Base-by-base conservation (phyloP, 805 yeast genomes). In the Starmerella vaccinii region DNA sequence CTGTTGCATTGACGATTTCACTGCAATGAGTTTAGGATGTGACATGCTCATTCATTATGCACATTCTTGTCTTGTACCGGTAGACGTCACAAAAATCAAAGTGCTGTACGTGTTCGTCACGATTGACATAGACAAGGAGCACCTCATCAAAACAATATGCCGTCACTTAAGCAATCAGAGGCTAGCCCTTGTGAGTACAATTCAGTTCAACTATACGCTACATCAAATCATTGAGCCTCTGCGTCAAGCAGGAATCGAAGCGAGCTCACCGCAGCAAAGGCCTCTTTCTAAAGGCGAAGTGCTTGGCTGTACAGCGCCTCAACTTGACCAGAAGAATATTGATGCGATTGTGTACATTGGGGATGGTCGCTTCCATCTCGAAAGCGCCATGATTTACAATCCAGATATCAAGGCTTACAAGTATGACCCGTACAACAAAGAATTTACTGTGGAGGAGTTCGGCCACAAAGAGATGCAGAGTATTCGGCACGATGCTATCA, bases 241-340 rank as follows among this genome's bases (percentile, higher is more conserved):
- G 37, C 55, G 57, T 1, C 68, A 68, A 10, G 65, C 65, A 9
- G 72, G 74, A 32, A 68, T 89, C 8, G 77, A 76, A 60, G 73
- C 84, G 2, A 73, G 80, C 4, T 83, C 97, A 1, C 97, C 98
- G 0, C 98, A 92, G 63, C 84, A 86, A 10, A 78, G 77, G 72
- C 98, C 98, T 0, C 68, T 92, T 5, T 88, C 97, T 1, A 87
- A 85, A 61, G 98, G 97, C 49, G 98, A 92, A 64, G 95, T 92
- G 0, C 71, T 92, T 15, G 98, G 98, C 0, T 92, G 98, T 65
- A 92, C 98, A 0, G 87, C 97, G 1, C 90, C 95, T 23, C 71
- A 84, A 53, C 68, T 92, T 38, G 52, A 53, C 23, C 34, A 57
- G 0, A 71, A 75, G 21, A 72, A 73, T 4, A 74, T 76, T 30